A percentile compares a stretch with the other conserved stretches of the same genome.
Conservation (phyloP, 1,284 basidiomycete genomes). For the Papiliotrema flavescens region DNA sequence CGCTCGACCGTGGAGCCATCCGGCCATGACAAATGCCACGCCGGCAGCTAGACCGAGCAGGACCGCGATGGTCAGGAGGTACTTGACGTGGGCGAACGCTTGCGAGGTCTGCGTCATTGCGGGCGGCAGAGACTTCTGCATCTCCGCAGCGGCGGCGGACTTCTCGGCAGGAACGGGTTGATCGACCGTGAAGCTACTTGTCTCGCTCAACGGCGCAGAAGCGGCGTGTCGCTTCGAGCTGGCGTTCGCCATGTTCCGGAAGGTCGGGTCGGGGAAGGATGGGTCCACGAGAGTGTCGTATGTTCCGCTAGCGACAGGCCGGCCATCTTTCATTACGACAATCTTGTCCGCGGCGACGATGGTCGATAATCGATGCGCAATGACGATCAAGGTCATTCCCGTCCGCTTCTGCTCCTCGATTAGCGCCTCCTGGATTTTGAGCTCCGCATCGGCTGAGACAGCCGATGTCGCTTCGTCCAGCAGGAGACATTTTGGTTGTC, state of each 20-base stretch:
- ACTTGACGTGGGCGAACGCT: constrained; percentile 16
- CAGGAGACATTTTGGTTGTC: constrained; percentile 39
- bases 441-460: constrained; percentile 49
- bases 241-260: constrained; percentile 24
- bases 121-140: background rate
- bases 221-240: constrained; percentile 5
- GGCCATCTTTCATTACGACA: constrained; percentile 45
- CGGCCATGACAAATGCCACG: constrained; percentile 46
- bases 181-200: background rate
- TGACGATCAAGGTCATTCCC: constrained; percentile 45
- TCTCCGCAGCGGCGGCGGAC: background rate
- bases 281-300: constrained; percentile 45
- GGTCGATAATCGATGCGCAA: constrained; percentile 48
- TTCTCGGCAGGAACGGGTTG: background rate
- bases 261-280: constrained; percentile 21
- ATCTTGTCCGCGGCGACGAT: constrained; percentile 46
- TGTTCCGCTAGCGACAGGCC: constrained; percentile 46
- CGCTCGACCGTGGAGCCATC: constrained; percentile 35
- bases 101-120: background rate
- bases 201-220: background rate
- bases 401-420: constrained; percentile 25
- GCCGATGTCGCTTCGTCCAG: constrained; percentile 43
- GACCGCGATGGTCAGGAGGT: constrained; percentile 13
- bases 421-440: constrained; percentile 47
- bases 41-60: constrained; percentile 29